Evolutionary conservation across 208 protist species (phyloP), one percentile per base, ranked within the genome.

Genomic region (Trypanosoma lewisi): DNA sequence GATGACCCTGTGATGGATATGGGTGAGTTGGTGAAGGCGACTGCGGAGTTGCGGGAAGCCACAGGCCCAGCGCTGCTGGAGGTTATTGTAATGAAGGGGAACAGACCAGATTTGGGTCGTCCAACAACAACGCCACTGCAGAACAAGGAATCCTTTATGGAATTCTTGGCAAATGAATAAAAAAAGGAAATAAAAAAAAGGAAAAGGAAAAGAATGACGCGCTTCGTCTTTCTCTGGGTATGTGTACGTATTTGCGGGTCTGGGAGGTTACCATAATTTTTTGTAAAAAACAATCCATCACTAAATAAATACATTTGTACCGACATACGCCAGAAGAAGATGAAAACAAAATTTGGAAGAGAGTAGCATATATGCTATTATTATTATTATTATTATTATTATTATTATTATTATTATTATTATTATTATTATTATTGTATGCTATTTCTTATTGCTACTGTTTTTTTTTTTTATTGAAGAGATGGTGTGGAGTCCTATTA

Each of bases 61-160:
- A 56, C 73, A 14, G 91, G 91, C 2, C 91, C 88, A 23, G 78
- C 78, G 3, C 78, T 96, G 27, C 57, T 96, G n/a, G 91, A 96
- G 57, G 74, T 95, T 33, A 45, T 83, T 16, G 83, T 95, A 49
- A 63, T 57, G 25, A 80, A 69, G 55, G 74, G 76, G 23, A 57
- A 56, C 42, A 52, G 77, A 21, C 75, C 71, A 55, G 66, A 89
- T 57, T 60, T 87, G 12, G 77, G 80, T 8, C 60, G 80, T 27
- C 78, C 78, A 11, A 87, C 64, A 2, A 74, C 67, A 16, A 65
- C 75, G 8, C 83, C 83, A 14, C 19, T 69, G 16, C 42, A 84
- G 41, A 88, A 80, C 64, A 92, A 92, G 64, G 19, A 51, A 16
- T 72, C 65, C 14, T 84, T 92, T 61, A 92, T 85, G 76, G 23